Percentiles rank a stretch among this genome's conserved stretches.
Conservation (phyloP, 2,329 filamentous ascomycete genomes). For the Elsinoe fawcettii region DNA sequence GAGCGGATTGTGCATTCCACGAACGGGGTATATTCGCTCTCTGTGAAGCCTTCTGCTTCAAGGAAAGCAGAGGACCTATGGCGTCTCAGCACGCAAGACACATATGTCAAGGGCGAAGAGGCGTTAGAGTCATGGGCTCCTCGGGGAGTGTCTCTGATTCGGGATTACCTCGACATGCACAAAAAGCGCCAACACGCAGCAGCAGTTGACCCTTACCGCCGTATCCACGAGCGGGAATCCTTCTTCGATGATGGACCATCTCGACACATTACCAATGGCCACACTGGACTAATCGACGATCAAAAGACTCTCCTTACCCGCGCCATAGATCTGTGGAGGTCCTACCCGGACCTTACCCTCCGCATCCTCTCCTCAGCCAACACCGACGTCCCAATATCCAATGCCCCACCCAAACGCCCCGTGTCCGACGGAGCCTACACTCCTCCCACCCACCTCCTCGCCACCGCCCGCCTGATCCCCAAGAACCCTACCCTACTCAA, state of each 20-base stretch:
- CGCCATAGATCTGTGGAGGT: slow-evolving; percentile 58
- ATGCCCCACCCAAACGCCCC: slow-evolving; percentile 25
- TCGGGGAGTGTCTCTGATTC: slow-evolving; percentile 81
- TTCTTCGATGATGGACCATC: slow-evolving; percentile 21
- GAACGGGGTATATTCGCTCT: slow-evolving; percentile 76
- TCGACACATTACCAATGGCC: slow-evolving; percentile 18
- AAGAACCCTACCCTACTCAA: slow-evolving; percentile 71
- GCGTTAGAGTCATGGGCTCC: slow-evolving; percentile 76
- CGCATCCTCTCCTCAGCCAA: slow-evolving; percentile 42
- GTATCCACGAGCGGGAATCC: slow-evolving; percentile 42
- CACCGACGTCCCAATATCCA: slow-evolving; percentile 50
- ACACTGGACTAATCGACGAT: slow-evolving; percentile 24
- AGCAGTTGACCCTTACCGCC: slow-evolving; percentile 71
- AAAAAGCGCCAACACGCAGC: slow-evolving; percentile 66
- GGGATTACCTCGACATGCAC: slow-evolving; percentile 70
- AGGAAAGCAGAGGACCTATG: slow-evolving; percentile 89
- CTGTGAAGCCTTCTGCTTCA: slow-evolving; percentile 78
- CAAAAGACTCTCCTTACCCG: slow-evolving; percentile 41
- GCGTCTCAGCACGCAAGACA: slow-evolving; percentile 90
- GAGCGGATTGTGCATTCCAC: slow-evolving; percentile 80
- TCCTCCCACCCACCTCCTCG: slow-evolving; percentile 55
- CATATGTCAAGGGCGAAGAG: slow-evolving; percentile 96
- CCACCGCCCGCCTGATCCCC: slow-evolving; percentile 66
- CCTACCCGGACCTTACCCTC: slow-evolving; percentile 36
- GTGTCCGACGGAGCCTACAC: slow-evolving; percentile 35